Base-by-base conservation (phyloP, 192 early-diverging fungal species). In the Borealophlyctis nickersoniae region DNA sequence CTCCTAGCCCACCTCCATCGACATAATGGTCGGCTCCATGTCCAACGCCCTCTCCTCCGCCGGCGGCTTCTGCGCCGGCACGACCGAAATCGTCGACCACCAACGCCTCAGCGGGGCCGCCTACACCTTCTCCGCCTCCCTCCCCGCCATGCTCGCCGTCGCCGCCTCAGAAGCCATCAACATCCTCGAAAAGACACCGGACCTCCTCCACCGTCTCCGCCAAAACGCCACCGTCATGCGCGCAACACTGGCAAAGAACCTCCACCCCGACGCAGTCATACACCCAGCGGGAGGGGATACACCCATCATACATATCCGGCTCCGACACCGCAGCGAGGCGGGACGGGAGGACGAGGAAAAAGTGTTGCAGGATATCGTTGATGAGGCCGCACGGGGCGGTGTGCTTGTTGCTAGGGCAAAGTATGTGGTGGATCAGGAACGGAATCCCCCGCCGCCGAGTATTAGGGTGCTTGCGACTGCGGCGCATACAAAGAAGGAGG, bases 61-160 rank as follows among this genome's bases (percentile, higher is more conserved):
- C 2, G 96, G 96, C 67, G 96, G 96, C 4, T 98, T 96, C 81
- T 94, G 92, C 75, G 88, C 88, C 52, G 94, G 91, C 16, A 79
- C 83, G 59, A 84, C 83, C 66, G 92, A 93, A 58, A 86, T 96
- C 54, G 78, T 92, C 16, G 93, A 96, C 69, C 92, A 98, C 74
- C 87, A 96, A 75, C 84, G 92, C 33, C 86, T 98, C 29, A 92
- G 92, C 11, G 93, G 93, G 3, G 76, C 80, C 34, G 90, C 90
- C 1, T 98, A 96, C 76, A 89, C 87, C 62, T 98, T 90, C 74
- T 96, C 94, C 33, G 96, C 96, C 0, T 91, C 94, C 13, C 84
- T 98, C 36, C 96, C 96, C 23, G 92, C 93, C 24, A 91, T 95
- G 74, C 83, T 98, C 3, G 84, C 94, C 19, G 91, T 93, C 26